Evolutionary conservation across 2,329 filamentous ascomycete species (phyloP).

Genomic region (Paramyrothecium roridum): DNA sequence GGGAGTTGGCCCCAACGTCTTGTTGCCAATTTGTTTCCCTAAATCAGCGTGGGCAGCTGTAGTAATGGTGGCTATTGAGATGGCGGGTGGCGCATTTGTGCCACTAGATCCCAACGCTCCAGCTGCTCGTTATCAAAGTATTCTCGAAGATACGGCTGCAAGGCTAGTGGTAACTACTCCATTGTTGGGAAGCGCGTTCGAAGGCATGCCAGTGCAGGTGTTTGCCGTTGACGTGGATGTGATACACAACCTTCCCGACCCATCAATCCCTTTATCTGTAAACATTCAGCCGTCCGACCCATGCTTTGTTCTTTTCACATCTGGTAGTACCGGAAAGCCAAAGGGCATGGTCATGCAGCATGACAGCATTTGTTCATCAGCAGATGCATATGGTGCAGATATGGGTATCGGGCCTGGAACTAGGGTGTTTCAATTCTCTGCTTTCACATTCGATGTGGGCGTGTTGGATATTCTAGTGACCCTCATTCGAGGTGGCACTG

Average conservation of each 20-base stretch:
- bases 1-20: slow-evolving; percentile 5
- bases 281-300: background rate
- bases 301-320: slow-evolving; percentile 7
- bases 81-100: slow-evolving; percentile 13
- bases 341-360: slow-evolving; percentile 6
- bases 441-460: slow-evolving; percentile 14
- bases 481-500: slow-evolving; percentile 10
- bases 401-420: slow-evolving; percentile 4
- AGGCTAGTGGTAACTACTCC: background rate
- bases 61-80: slow-evolving; percentile 11
- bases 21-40: slow-evolving; percentile 12
- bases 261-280: background rate
- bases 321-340: slow-evolving; percentile 4
- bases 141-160: background rate
- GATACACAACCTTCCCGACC: slow-evolving; percentile 2
- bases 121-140: background rate
- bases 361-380: slow-evolving; percentile 7
- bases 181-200: background rate
- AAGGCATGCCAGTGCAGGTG: background rate
- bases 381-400: slow-evolving; percentile 3
- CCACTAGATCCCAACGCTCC: slow-evolving; percentile 11
- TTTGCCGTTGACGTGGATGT: slow-evolving; percentile 2
- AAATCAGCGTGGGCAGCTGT: slow-evolving; percentile 13
- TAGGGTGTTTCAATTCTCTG: slow-evolving; percentile 13
- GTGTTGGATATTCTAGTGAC: slow-evolving; percentile 13